Base-by-base conservation (phyloP, 2,329 filamentous ascomycete genomes). In the Cordyceps fumosorosea region DNA sequence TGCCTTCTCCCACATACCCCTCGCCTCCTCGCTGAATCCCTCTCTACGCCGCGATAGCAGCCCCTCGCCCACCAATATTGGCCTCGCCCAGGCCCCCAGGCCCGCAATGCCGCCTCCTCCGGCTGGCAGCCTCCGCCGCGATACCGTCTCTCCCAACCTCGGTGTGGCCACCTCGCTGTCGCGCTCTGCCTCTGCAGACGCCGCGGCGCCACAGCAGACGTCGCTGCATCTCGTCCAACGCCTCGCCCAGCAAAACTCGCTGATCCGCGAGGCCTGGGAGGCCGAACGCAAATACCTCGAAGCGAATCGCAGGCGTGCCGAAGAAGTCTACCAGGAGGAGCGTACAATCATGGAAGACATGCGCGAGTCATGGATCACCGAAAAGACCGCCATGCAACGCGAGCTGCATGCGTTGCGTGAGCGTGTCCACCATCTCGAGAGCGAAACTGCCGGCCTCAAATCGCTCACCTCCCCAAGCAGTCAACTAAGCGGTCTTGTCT, bases 321-420 rank as follows among this genome's bases (percentile, higher is more conserved):
- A 84, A 66, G 79, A 82, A 67, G 78, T 84, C n/a, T 83, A 83
- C 67, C 78, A 78, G 64, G 80, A 83, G 66, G 81, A 84, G 67
- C 78, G 80, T 8, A 73, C 73, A 56, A 75, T 83, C 62, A 83
- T 84, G 78, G 80, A 83, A 57, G 78, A 81, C 45, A 78, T 82
- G 64, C 75, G 78, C 20, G 69, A 75, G 18, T 69, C 74, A 14
- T 83, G 81, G 81, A 70, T 78, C 24, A 69, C 70, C 16, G 80
- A 83, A 66, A 81, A 76, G 68, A 67, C 68, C 3, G 67, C 65
- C 48, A 68, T 82, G 66, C 64, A 78, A 40, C 71, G 70, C 44
- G 76, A 81, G 63, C 74, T 81, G 18, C 69, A 73, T 44, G 67
- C 69, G 32, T 73, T 83, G 63, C 75, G 74, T 68, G 73, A 77